phyloP scores from a whole-genome alignment of 2,329 filamentous ascomycete genomes.

The Fragosphaeria purpurea region DNA sequence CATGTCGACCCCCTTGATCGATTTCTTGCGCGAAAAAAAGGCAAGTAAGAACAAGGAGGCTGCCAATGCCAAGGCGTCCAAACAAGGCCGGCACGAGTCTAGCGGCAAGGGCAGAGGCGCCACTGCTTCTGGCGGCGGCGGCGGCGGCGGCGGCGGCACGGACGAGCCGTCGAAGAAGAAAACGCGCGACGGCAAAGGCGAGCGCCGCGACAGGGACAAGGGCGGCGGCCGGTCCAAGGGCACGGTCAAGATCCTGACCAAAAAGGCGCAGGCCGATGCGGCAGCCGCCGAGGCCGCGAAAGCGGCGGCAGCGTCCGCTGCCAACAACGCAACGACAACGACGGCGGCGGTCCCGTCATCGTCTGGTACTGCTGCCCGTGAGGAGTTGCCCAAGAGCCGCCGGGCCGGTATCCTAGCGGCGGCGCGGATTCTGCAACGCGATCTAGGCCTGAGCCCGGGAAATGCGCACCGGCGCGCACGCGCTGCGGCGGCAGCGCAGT shows the following conservation, averaged over 20 bases:
- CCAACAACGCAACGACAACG: conserved; percentile 30
- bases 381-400: conserved; percentile 42
- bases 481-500: conserved; percentile 34
- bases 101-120: conserved; percentile 36
- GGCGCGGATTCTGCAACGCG: conserved; percentile 54
- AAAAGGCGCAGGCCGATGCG: conserved; percentile 43
- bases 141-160: not conserved
- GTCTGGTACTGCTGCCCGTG: conserved; percentile 16
- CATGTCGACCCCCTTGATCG: conserved; percentile 78
- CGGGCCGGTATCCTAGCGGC: conserved; percentile 53
- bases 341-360: conserved; percentile 32
- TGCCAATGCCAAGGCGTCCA: conserved; percentile 43
- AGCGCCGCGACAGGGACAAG: conserved; percentile 17
- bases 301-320: conserved; percentile 44
- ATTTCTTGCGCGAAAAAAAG: conserved; percentile 87
- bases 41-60: conserved; percentile 57
- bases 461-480: conserved; percentile 52
- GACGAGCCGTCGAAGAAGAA: conserved; percentile 22
- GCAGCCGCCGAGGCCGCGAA: conserved; percentile 40
- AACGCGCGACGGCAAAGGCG: not conserved
- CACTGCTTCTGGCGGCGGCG: conserved; percentile 25
- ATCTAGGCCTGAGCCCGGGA: conserved; percentile 54
- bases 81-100: conserved; percentile 24
- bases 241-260: conserved; percentile 53
- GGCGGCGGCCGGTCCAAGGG: conserved; percentile 33